Evolutionary conservation across 352 stramenopile species (phyloP).

Genomic region (Discostella stelligera): DNA sequence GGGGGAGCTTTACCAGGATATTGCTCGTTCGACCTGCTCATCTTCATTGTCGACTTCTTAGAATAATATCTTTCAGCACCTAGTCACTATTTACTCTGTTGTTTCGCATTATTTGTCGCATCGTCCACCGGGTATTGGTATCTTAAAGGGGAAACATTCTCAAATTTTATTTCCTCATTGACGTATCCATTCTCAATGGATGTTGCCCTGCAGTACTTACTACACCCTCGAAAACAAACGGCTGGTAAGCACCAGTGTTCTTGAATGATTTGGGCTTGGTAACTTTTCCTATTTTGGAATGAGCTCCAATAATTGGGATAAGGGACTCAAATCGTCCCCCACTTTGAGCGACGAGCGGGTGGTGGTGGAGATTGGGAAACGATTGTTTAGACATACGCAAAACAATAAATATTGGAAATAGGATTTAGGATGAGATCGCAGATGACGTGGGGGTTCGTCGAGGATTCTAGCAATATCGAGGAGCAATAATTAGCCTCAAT

Average conservation of each 20-base stretch:
- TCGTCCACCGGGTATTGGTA: not conserved
- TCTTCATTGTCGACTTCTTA: slow-evolving; percentile 2
- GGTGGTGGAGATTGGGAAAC: not conserved
- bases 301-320: slow-evolving; percentile 15
- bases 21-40: slow-evolving; percentile 61
- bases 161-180: slow-evolving; percentile 29
- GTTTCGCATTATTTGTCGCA: not conserved
- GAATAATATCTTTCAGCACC: not conserved
- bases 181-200: slow-evolving; percentile 37
- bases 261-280: slow-evolving; percentile 42
- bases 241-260: slow-evolving; percentile 14
- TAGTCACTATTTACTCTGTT: not conserved
- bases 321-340: slow-evolving; percentile 46
- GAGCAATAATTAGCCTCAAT: no score
- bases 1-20: slow-evolving; percentile 57
- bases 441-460: slow-evolving; percentile 7
- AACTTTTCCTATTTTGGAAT: slow-evolving; percentile 42
- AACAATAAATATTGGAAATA: not conserved
- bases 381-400: not conserved
- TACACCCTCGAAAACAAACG: slow-evolving; percentile 45
- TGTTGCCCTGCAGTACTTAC: slow-evolving; percentile 6
- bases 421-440: no score
- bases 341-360: slow-evolving; percentile 5
- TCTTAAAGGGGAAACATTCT: not conserved
- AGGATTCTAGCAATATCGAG: no score